These are phyloP conservation scores for Gloeopeniophorella convolvens DNA, from an alignment of 768 basidiomycete species.

Conservation along the genomic window DNA sequence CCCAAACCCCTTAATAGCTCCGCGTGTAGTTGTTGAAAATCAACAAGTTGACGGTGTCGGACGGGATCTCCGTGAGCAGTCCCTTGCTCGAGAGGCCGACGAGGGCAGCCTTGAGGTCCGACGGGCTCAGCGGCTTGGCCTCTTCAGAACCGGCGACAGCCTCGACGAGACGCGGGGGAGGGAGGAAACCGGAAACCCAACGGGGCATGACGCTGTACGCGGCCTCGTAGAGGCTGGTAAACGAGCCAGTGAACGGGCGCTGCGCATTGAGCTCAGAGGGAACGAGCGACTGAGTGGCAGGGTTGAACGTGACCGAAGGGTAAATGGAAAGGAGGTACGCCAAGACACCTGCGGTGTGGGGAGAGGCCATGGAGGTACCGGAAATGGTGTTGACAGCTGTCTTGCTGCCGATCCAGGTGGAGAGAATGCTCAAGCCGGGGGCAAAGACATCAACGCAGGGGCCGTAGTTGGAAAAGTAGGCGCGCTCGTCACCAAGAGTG, in stretches of 20 bases:
- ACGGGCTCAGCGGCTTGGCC: conserved; percentile 49
- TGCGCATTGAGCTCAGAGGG: conserved; percentile 30
- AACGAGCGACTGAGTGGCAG: conserved; percentile 32
- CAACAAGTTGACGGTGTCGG: conserved; percentile 59
- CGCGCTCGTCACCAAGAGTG: conserved; percentile 72
- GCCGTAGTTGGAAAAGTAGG: conserved; percentile 92
- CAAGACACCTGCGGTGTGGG: conserved; percentile 78
- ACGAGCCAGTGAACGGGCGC: conserved; percentile 32
- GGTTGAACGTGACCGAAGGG: conserved; percentile 55
- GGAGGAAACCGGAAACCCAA: conserved; percentile 51
- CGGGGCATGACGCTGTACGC: conserved; percentile 47
- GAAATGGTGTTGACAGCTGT: conserved; percentile 64
- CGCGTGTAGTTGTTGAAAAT: conserved; percentile 37
- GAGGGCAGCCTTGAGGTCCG: conserved; percentile 72
- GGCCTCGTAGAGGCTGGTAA: conserved; percentile 44
- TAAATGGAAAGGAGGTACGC: conserved; percentile 89
- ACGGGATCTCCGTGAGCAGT: conserved; percentile 41
- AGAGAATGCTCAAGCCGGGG: conserved; percentile 83
- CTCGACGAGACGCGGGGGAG: conserved; percentile 38
- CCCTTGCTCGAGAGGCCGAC: conserved; percentile 49
- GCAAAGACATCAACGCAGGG: conserved; percentile 89
- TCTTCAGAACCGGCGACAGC: conserved; percentile 35
- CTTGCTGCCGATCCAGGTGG: conserved; percentile 65
- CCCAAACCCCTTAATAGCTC: neutral
- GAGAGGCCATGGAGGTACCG: conserved; percentile 91